Conservation (phyloP, 768 basidiomycete genomes). For the Termitomyces eurrhizus region DNA sequence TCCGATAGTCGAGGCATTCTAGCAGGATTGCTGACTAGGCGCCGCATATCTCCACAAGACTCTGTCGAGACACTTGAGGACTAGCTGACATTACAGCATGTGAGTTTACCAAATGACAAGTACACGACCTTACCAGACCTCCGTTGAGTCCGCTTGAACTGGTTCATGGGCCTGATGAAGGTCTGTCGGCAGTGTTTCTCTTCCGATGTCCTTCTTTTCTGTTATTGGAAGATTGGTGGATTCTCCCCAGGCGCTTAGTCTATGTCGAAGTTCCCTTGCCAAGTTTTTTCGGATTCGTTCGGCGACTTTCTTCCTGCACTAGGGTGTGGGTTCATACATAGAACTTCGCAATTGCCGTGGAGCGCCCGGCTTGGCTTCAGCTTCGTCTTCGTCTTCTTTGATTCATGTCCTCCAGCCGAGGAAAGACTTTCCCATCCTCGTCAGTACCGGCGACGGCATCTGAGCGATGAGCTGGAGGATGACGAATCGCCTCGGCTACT, state of each 20-base stretch:
- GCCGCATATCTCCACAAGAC: too few species aligned
- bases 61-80: neutral
- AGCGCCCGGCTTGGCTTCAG: neutral
- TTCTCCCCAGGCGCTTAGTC: neutral
- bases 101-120: neutral
- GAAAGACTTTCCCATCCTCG: neutral
- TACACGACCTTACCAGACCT: neutral
- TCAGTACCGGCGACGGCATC: neutral
- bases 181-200: slow-evolving; percentile 5
- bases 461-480: neutral
- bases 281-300: neutral
- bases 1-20: too few species aligned
- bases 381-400: neutral
- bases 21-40: too few species aligned
- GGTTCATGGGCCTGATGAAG: neutral
- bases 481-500: neutral
- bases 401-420: neutral
- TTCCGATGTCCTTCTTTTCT: slow-evolving; percentile 5
- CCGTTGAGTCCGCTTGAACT: slow-evolving; percentile 12
- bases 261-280: neutral
- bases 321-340: slow-evolving; percentile 3
- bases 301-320: slow-evolving; percentile 2
- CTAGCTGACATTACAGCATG: neutral
- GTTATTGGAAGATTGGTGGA: neutral
- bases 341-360: slow-evolving; percentile 9